Evolutionary conservation across 441 rosid genomes (phyloP).

Genomic region (Populus tomentosa): DNA sequence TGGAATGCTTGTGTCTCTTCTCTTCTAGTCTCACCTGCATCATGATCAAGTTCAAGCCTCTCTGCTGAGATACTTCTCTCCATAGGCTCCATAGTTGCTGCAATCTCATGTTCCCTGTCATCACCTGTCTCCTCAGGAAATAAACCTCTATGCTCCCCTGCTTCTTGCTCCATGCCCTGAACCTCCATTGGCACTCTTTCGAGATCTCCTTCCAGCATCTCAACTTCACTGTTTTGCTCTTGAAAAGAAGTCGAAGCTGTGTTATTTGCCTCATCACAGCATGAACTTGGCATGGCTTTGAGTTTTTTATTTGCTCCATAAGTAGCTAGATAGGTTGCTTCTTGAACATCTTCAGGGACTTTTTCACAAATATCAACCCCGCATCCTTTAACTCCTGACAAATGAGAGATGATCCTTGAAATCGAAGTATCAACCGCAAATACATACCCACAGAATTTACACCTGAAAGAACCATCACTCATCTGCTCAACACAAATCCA

Average conservation of each 20-base stretch:
- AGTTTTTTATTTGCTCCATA: background rate
- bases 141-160: background rate
- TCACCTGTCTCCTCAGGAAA: background rate
- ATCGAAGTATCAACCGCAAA: background rate
- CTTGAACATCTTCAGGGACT: background rate
- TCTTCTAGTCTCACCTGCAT: background rate
- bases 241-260: background rate
- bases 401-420: constrained; percentile 7
- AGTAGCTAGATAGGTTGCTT: background rate
- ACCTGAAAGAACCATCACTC: background rate
- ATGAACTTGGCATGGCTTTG: background rate
- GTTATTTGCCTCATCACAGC: background rate
- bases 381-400: background rate
- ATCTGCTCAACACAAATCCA: background rate
- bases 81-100: background rate
- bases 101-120: background rate
- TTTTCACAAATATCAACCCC: background rate
- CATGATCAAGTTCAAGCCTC: background rate
- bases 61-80: background rate
- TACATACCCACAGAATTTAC: background rate
- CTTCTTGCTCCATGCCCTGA: background rate
- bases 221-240: background rate
- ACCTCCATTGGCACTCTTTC: background rate
- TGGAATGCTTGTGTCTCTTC: background rate
- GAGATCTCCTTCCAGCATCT: background rate